Conservation (phyloP, 1,284 basidiomycete genomes). For the Trichosporon coremiiforme region DNA sequence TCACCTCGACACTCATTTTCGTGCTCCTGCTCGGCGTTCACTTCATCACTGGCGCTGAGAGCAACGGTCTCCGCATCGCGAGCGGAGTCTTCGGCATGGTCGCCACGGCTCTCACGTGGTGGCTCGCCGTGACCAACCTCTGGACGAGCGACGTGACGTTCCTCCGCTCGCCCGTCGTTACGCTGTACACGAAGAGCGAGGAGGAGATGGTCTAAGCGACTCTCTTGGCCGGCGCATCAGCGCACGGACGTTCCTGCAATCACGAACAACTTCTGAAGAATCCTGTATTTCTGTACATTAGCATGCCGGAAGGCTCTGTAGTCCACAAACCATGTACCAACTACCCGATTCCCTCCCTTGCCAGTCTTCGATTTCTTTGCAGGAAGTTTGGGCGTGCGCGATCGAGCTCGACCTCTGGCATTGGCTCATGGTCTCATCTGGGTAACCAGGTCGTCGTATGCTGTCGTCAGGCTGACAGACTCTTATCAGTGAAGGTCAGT, state of each 20-base stretch:
- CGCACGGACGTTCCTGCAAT: not conserved
- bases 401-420: no score
- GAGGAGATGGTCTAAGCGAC: constrained; percentile 1
- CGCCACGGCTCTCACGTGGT: constrained; percentile 5
- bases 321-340: no score
- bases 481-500: no score
- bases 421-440: no score
- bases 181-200: not conserved
- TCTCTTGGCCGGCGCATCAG: not conserved
- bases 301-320: no score
- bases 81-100: constrained; percentile 13
- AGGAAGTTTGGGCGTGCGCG: no score
- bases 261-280: not conserved
- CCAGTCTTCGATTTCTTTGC: no score
- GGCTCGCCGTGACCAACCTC: constrained; percentile 10
- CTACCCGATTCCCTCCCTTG: no score
- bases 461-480: no score
- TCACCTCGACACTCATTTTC: not conserved
- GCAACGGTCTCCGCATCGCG: not conserved
- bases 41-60: not conserved
- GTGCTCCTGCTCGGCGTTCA: constrained; percentile 2
- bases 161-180: not conserved
- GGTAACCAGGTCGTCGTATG: no score
- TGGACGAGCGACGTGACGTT: constrained; percentile 10
- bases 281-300: no score